Evolutionary conservation across 495 filamentous ascomycete species (phyloP).

Genomic region (Penicillium taxi): DNA sequence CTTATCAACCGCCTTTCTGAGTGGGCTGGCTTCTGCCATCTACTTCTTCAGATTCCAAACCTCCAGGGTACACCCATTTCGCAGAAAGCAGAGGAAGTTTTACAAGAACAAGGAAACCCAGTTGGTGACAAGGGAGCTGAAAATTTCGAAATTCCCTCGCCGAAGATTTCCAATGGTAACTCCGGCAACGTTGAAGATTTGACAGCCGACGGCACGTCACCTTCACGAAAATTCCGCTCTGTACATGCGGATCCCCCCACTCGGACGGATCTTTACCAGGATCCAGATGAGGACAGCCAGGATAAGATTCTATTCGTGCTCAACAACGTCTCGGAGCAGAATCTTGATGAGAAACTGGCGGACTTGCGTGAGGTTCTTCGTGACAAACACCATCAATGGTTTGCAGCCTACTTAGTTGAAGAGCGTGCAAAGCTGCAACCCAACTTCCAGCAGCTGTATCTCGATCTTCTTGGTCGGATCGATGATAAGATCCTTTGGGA

Average conservation of each 20-base stretch:
- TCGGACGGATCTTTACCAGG: constrained; percentile 53
- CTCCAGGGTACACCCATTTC: constrained; percentile 79
- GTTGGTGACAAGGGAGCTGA: constrained; percentile 25
- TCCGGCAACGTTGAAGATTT: constrained; percentile 63
- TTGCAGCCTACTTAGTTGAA: constrained; percentile 90
- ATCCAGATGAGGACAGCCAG: constrained; percentile 74
- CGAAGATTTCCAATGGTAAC: constrained; percentile 2
- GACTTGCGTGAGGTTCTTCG: constrained; percentile 73
- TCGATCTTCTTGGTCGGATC: constrained; percentile 80
- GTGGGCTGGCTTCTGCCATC: constrained; percentile 83
- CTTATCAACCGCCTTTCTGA: constrained; percentile 73
- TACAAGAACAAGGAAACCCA: constrained; percentile 50
- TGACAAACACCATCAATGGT: constrained; percentile 86
- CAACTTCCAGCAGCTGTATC: constrained; percentile 88
- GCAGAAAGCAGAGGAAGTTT: constrained; percentile 71
- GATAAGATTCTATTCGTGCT: constrained; percentile 92
- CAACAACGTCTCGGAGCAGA: constrained; percentile 90
- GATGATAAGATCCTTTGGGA: constrained; percentile 68
- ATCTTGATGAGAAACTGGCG: constrained; percentile 69
- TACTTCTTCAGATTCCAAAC: constrained; percentile 69
- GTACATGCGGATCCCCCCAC: constrained; percentile 64
- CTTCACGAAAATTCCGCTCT: constrained; percentile 59
- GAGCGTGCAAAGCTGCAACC: constrained; percentile 93
- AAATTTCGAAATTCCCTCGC: constrained; percentile 1
- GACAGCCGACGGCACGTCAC: constrained; percentile 50